Evolutionary conservation across 768 basidiomycete species (phyloP).

Genomic region (Mycena pura): DNA sequence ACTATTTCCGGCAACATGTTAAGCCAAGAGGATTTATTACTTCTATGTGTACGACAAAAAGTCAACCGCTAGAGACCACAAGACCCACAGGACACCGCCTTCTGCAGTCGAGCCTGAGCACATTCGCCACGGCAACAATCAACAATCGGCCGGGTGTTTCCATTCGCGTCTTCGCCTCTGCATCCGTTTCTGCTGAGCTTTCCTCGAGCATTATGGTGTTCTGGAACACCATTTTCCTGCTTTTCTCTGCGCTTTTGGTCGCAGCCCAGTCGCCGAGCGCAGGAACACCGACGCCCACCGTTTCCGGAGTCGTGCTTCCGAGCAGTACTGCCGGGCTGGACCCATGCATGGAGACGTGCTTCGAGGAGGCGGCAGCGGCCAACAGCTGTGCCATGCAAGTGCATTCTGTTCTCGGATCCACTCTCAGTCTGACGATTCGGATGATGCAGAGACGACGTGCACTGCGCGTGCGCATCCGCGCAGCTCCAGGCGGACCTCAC

Average conservation of each 20-base stretch:
- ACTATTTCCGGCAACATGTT: too few species aligned
- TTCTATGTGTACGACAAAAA: too few species aligned
- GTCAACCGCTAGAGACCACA: too few species aligned
- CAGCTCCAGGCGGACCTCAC: constrained; percentile 25
- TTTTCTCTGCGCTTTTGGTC: constrained; percentile 10
- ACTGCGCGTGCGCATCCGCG: constrained; percentile 23
- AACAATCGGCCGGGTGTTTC: constrained; percentile 1
- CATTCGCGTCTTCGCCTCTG: neutral
- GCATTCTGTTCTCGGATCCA: too few species aligned
- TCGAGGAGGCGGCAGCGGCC: constrained; percentile 16
- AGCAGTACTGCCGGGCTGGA: constrained; percentile 27
- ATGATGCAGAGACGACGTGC: constrained; percentile 14
- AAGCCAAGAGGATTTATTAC: too few species aligned
- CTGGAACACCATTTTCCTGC: constrained; percentile 21
- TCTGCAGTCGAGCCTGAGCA: too few species aligned
- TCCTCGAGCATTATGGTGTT: constrained; percentile 19
- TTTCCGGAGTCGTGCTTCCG: constrained; percentile 21
- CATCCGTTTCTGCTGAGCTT: neutral
- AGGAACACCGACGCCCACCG: constrained; percentile 12
- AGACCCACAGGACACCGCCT: neutral
- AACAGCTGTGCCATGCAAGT: constrained; percentile 19
- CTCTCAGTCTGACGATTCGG: neutral
- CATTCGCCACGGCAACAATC: constrained; percentile 17
- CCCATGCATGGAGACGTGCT: constrained; percentile 27
- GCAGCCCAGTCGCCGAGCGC: constrained; percentile 12